Percentiles rank a stretch among this genome's conserved stretches.
Conservation (phyloP, 495 filamentous ascomycete genomes). For the Elaphomyces granulatus region DNA sequence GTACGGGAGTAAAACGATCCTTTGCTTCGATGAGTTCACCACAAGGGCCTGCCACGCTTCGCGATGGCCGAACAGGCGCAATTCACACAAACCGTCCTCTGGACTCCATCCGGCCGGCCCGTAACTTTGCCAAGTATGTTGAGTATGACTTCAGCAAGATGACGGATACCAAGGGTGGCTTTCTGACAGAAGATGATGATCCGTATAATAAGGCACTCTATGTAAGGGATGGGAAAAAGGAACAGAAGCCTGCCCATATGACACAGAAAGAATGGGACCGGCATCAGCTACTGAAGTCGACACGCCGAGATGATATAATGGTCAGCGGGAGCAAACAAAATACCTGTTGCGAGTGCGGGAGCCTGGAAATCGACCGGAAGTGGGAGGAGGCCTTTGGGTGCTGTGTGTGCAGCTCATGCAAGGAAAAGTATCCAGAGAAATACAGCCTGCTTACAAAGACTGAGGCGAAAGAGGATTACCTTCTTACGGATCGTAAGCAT, state of each 20-base stretch:
- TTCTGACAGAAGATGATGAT: constrained; percentile 76
- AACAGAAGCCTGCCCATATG: constrained; percentile 76
- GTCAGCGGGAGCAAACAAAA: constrained; percentile 47
- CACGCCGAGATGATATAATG: constrained; percentile 57
- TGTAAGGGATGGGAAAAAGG: constrained; percentile 30
- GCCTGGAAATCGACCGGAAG: constrained; percentile 81
- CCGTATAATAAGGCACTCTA: constrained; percentile 71
- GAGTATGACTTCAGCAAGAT: constrained; percentile 97
- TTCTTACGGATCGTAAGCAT: constrained; percentile 75
- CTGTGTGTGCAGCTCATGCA: constrained; percentile 59
- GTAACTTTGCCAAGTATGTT: constrained; percentile 81
- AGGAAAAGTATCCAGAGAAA: constrained; percentile 78
- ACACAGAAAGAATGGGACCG: constrained; percentile 86
- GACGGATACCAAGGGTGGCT: constrained; percentile 94
- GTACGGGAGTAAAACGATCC: constrained; percentile 43
- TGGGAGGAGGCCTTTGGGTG: constrained; percentile 73
- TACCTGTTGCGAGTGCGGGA: constrained; percentile 68
- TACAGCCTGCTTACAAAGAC: constrained; percentile 94
- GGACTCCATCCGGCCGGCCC: constrained; percentile 51
- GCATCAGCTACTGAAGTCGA: constrained; percentile 49
- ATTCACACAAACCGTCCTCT: constrained; percentile 24
- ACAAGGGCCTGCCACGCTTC: constrained; percentile 44
- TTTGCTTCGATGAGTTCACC: constrained; percentile 47
- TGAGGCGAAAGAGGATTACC: constrained; percentile 87
- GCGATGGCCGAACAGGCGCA: constrained; percentile 43